Conservation (phyloP, 2,329 filamentous ascomycete species). For the Epichloe gansuensis region DNA sequence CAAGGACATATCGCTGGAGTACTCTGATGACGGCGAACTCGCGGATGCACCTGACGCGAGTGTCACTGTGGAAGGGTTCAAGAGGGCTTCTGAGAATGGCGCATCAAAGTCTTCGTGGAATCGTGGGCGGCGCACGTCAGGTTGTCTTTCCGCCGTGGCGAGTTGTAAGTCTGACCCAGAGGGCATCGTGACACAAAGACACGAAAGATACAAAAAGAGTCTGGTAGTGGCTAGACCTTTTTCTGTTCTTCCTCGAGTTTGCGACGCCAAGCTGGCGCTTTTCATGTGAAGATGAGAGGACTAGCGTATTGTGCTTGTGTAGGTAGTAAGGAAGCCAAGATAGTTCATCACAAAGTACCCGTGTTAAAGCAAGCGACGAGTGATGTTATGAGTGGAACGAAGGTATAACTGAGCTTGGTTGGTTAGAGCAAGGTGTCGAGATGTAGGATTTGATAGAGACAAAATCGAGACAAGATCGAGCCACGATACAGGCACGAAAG, state of each 20-base stretch:
- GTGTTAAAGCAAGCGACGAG: no score
- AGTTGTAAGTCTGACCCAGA: constrained; percentile 13
- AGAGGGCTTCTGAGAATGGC: constrained; percentile 23
- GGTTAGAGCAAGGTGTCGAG: neutral
- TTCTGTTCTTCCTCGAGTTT: neutral
- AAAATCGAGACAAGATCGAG: neutral
- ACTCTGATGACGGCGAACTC: constrained; percentile 3
- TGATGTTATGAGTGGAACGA: neutral
- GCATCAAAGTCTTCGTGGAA: constrained; percentile 27
- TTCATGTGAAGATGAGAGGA: no score
- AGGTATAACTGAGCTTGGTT: neutral
- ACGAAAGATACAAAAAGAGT: neutral
- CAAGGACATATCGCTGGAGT: neutral
- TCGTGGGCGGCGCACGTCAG: constrained; percentile 17
- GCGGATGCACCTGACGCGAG: constrained; percentile 12
- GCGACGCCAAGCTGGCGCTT: no score
- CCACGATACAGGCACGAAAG: neutral
- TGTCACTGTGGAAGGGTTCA: constrained; percentile 19
- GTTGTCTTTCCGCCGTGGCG: constrained; percentile 1
- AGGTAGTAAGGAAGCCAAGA: no score
- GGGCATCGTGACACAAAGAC: constrained; percentile 12
- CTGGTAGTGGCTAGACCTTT: neutral
- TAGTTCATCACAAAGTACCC: no score
- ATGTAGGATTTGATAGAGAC: neutral
- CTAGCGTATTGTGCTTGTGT: no score